phyloP scores from a whole-genome alignment of 2,329 filamentous ascomycete species.

The Coniochaeta sp. region DNA sequence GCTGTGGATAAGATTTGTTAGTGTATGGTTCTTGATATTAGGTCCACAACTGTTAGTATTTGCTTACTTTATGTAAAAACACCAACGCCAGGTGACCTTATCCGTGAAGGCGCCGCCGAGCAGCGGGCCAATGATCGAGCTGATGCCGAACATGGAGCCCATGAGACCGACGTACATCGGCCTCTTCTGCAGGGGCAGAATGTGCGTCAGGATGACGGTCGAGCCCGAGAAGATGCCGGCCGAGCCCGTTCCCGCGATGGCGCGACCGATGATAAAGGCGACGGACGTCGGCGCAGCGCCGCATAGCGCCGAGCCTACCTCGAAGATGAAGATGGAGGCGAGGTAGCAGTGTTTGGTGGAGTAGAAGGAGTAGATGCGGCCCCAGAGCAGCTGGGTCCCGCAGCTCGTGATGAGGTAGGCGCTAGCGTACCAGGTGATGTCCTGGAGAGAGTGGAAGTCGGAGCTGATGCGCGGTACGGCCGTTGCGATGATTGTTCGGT shows the following conservation, averaged over 20 bases:
- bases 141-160: constrained; percentile 36
- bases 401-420: constrained; percentile 30
- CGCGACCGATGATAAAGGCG: constrained; percentile 22
- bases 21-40: too few relatives aligned
- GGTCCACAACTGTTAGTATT: too few relatives aligned
- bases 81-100: constrained; percentile 26
- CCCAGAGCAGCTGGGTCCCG: constrained; percentile 27
- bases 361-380: constrained; percentile 33
- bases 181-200: constrained; percentile 17
- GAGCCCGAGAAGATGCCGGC: constrained; percentile 34
- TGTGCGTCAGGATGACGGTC: constrained; percentile 27
- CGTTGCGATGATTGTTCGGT: constrained; percentile 29
- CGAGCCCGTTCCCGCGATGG: constrained; percentile 25
- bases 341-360: constrained; percentile 30
- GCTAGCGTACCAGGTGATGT: constrained; percentile 38
- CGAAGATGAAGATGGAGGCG: constrained; percentile 28
- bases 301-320: constrained; percentile 31
- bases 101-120: constrained; percentile 21
- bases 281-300: constrained; percentile 19
- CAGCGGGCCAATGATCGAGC: constrained; percentile 20
- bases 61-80: constrained; percentile 29
- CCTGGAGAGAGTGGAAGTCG: constrained; percentile 31
- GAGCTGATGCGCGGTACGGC: constrained; percentile 31
- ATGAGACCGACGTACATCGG: constrained; percentile 27
- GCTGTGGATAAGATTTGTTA: too few relatives aligned